Base-by-base conservation (phyloP, 371 early-diverging fungal genomes). In the Batkoa obscura region DNA sequence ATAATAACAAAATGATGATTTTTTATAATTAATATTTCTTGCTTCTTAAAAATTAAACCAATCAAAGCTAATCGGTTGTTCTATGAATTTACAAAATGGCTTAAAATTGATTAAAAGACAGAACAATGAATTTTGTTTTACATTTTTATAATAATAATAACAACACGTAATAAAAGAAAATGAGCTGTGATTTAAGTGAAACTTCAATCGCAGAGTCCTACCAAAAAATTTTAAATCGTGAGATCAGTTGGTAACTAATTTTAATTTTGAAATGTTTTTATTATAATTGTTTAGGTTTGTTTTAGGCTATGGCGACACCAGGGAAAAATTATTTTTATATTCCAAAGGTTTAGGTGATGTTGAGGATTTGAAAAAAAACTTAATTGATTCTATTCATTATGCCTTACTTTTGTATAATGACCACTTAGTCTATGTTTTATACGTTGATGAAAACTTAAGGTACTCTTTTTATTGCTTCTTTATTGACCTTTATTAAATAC, bases 131-230 rank as follows among this genome's bases (percentile, higher is more conserved):
- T n/a, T n/a, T n/a, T n/a, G n/a, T n/a, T n/a, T n/a, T n/a, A n/a
- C n/a, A n/a, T n/a, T n/a, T n/a, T n/a, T n/a, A n/a, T n/a, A n/a
- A n/a, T n/a, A n/a, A n/a, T n/a, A n/a, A n/a, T n/a, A n/a, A n/a
- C n/a, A n/a, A n/a, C n/a, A n/a, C n/a, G n/a, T n/a, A n/a, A 39
- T 39, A 39, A 13, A 8, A 39, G 13, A 8, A 39, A 6, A 76
- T 74, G 73, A 78, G 79, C 64, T 81, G 81, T 68, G 79, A 81
- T 69, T 66, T 83, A 57, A 70, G 72, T 39, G 84, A 83, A 63
- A 74, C 77, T 41, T 67, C 68, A 46, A 79, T 83, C 55, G 51
- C 64, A 10, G 66, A 73, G 59, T 76, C 80, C 53, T 81, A 83
- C 62, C 64, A 73, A 15, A 73, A 69, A 46, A 78, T 83, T 57